Conservation (phyloP, 2,329 filamentous ascomycete genomes). For the Bisporella sp. region DNA sequence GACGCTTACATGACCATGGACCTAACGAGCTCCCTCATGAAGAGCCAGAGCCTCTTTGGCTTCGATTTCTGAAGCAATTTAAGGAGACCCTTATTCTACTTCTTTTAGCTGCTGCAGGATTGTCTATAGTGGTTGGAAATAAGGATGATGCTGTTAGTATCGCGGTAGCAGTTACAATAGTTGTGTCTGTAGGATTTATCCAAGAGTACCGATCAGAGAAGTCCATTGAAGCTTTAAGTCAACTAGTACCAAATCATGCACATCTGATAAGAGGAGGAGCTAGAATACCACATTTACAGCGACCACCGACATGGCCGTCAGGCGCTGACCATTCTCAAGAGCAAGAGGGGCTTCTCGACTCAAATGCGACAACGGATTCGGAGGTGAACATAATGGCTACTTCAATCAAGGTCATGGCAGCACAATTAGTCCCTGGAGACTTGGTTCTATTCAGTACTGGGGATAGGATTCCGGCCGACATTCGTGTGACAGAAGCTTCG, state of each 20-base stretch:
- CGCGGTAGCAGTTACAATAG: constrained; percentile 90
- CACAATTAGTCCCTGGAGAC: constrained; percentile 85
- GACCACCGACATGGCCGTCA: constrained; percentile 40
- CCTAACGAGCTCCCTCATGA: constrained; percentile 94
- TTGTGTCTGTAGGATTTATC: constrained; percentile 91
- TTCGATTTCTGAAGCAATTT: constrained; percentile 94
- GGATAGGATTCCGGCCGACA: constrained; percentile 92
- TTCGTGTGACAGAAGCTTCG: constrained; percentile 83
- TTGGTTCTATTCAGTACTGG: constrained; percentile 91
- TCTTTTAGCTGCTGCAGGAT: constrained; percentile 79
- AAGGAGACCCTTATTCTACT: constrained; percentile 91
- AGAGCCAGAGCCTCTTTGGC: constrained; percentile 86
- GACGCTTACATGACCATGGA: constrained; percentile 73
- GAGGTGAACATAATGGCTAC: constrained; percentile 56
- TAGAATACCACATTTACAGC: constrained; percentile 12
- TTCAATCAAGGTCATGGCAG: constrained; percentile 79
- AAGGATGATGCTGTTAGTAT: constrained; percentile 94
- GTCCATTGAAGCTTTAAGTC: constrained; percentile 89
- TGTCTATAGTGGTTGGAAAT: constrained; percentile 88
- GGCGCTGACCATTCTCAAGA: constrained; percentile 21
- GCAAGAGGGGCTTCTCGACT: constrained; percentile 17
- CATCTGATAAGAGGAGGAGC: constrained; percentile 67
- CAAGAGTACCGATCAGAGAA: constrained; percentile 98
- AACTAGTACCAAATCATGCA: constrained; percentile 89
- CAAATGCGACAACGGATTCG: constrained; percentile 36